These are phyloP conservation scores for Ministeria vibrans DNA, from an alignment of 78 protist genomes.

Conservation along the genomic window DNA sequence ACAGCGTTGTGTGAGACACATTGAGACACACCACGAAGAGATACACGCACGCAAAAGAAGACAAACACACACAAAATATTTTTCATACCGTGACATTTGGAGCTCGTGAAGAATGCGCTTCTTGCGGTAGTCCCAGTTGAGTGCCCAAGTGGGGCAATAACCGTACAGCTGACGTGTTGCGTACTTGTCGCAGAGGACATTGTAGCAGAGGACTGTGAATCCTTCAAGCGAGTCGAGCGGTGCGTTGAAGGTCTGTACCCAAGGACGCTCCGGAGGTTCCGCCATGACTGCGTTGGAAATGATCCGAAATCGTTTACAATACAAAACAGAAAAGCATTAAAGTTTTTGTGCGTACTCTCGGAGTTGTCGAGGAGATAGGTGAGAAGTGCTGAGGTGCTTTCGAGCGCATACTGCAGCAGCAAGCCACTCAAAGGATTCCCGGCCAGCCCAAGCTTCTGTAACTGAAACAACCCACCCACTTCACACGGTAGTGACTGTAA, in stretches of 20 bases:
- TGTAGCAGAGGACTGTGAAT: slow-evolving; percentile 5
- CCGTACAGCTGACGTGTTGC: slow-evolving; percentile 21
- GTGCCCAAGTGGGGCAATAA: slow-evolving; percentile 39
- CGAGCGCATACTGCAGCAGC: background rate
- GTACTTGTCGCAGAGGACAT: slow-evolving; percentile 23
- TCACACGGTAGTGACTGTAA: background rate
- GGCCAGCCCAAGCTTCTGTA: background rate
- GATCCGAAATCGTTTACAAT: background rate
- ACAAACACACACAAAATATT: background rate
- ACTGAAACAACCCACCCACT: background rate
- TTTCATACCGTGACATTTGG: background rate
- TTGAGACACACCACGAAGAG: background rate
- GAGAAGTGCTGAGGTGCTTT: background rate
- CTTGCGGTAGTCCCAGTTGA: slow-evolving; percentile 24
- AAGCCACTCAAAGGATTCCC: slow-evolving; percentile 6
- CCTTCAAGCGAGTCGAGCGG: background rate
- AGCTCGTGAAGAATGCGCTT: slow-evolving; percentile 14
- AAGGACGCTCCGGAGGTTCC: background rate
- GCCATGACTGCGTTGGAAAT: background rate
- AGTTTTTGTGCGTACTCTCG: background rate
- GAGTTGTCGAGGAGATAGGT: background rate
- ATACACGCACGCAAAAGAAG: background rate
- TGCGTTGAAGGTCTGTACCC: background rate
- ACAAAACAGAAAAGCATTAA: background rate
- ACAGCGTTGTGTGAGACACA: background rate